phyloP scores from a whole-genome alignment of 2,329 filamentous ascomycete genomes.

The Fusarium sulawesiense region DNA sequence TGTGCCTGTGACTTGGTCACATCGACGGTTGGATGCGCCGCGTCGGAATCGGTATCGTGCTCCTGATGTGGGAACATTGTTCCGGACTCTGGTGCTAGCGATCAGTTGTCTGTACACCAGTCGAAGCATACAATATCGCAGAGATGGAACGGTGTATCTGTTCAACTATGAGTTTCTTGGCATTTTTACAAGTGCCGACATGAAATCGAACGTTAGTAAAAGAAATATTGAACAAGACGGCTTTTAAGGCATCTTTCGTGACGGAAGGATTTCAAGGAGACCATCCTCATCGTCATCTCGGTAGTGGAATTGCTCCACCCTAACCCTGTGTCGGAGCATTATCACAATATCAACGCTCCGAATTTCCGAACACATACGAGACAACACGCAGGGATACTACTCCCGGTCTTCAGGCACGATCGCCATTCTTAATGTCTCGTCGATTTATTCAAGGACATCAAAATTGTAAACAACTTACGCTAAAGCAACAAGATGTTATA shows the following conservation, averaged over 20 bases:
- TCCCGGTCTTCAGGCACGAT: background rate
- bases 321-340: background rate
- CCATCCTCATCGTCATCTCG: background rate
- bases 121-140: background rate
- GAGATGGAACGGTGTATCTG: too few species aligned
- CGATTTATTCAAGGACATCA: too few species aligned
- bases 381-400: background rate
- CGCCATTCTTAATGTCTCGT: background rate
- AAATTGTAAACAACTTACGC: too few species aligned
- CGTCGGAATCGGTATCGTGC: background rate
- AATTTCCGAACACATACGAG: background rate
- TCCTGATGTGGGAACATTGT: background rate
- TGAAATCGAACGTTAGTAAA: background rate
- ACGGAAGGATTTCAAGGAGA: background rate
- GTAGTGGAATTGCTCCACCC: background rate
- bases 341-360: background rate
- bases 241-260: background rate
- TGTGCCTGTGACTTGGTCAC: background rate
- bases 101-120: background rate
- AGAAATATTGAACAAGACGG: background rate
- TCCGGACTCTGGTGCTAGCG: background rate
- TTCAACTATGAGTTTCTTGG: too few species aligned
- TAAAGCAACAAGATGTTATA: too few species aligned
- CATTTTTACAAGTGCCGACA: background rate
- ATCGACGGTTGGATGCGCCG: background rate